phyloP scores from a whole-genome alignment of 768 basidiomycete species.

The Macrocybe gigantea region DNA sequence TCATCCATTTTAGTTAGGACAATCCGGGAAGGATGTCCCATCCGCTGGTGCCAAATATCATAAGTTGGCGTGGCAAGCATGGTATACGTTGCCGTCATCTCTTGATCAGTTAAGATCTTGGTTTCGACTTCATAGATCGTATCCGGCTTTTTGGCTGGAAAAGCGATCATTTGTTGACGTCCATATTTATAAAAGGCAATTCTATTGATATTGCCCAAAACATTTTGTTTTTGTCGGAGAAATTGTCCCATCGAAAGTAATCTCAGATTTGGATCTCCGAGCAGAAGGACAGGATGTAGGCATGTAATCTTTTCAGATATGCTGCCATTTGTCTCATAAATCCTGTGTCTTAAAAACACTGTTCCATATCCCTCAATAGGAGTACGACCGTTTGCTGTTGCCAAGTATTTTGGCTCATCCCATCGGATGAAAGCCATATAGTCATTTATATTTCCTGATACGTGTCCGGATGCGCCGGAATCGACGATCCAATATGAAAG shows the following conservation, averaged over 20 bases:
- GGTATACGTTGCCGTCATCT: not conserved
- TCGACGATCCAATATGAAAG: not conserved
- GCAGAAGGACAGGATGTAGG: not conserved
- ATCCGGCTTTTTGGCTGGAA: not conserved
- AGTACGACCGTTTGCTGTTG: too few species aligned
- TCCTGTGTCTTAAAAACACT: not conserved
- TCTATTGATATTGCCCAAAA: too few species aligned
- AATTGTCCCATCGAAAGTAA: not conserved
- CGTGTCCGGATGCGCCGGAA: not conserved
- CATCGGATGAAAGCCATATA: not conserved
- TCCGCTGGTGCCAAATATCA: slow-evolving; percentile 3
- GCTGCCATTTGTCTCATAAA: not conserved
- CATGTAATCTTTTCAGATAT: not conserved
- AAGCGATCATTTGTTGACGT: not conserved
- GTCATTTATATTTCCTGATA: not conserved
- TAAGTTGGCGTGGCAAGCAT: not conserved
- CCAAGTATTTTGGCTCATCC: too few species aligned
- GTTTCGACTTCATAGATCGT: not conserved
- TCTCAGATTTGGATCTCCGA: not conserved
- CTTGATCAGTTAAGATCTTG: not conserved
- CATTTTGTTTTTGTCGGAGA: not conserved
- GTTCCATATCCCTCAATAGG: not conserved
- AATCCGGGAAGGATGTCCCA: slow-evolving; percentile 2
- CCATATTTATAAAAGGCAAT: not conserved
- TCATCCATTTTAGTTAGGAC: not conserved